These are phyloP conservation scores for Westerdykella sp. DNA, from an alignment of 2,329 filamentous ascomycete genomes.

Conservation along the genomic window DNA sequence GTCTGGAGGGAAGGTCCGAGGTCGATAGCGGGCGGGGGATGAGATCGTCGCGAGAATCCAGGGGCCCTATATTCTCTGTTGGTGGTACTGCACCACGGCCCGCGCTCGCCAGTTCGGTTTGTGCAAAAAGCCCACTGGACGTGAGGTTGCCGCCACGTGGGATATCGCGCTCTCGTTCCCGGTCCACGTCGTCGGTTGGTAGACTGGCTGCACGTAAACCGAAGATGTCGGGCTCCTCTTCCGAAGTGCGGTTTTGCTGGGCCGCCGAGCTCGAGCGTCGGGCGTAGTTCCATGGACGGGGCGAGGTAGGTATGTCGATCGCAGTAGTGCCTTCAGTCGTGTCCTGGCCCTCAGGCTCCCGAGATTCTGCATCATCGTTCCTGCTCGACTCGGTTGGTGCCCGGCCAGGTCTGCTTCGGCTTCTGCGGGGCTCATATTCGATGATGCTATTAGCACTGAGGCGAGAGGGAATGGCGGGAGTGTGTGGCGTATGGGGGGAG, in stretches of 20 bases:
- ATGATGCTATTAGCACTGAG: constrained; percentile 84
- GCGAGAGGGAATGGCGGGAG: constrained; percentile 87
- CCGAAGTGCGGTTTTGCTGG: constrained; percentile 58
- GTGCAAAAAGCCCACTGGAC: constrained; percentile 56
- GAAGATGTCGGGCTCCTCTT: constrained; percentile 57
- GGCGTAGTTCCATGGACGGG: constrained; percentile 46
- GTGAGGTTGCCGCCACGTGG: constrained; percentile 48
- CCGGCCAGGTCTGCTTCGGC: constrained; percentile 27
- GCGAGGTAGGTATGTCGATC: constrained; percentile 69
- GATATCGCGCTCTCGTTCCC: constrained; percentile 32
- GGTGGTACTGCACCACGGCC: not conserved
- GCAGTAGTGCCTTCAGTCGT: constrained; percentile 47
- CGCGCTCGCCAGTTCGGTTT: constrained; percentile 27
- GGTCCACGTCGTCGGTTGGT: constrained; percentile 53
- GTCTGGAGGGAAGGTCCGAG: constrained; percentile 25
- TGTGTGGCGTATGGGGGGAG: constrained; percentile 86
- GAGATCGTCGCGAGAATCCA: constrained; percentile 20
- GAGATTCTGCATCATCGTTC: not conserved
- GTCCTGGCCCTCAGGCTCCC: constrained; percentile 8
- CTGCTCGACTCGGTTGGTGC: constrained; percentile 18
- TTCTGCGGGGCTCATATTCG: constrained; percentile 50
- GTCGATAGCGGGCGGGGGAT: constrained; percentile 20
- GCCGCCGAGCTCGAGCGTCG: constrained; percentile 65
- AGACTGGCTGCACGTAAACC: constrained; percentile 62
- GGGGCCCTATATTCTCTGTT: not conserved